Base-by-base conservation (phyloP, 2,329 filamentous ascomycete genomes). In the Chaetomiaceae sp. region DNA sequence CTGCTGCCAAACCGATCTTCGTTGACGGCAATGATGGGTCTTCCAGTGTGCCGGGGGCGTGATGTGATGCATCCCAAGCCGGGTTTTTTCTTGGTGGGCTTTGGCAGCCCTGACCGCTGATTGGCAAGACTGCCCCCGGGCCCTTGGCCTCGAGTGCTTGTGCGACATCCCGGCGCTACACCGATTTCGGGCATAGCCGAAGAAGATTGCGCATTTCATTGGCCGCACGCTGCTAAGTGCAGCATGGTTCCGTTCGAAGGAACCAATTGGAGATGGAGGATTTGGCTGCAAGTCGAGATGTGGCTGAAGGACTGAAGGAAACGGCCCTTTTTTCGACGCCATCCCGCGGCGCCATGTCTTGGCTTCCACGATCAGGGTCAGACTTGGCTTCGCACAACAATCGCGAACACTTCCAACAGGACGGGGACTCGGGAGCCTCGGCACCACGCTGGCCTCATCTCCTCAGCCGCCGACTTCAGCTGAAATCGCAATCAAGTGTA, bases 221-320 rank as follows among this genome's bases (percentile, higher is more conserved):
- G 55, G 53, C 40, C 38, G 39, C 25, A 33, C 17, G 21, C 10
- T 27, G 40, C 34, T n/a, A 9, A 19, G 35, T 31, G 33, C 25
- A 25, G 14, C 16, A 27, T 14, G 39, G 20, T 30, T n/a, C 20
- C 30, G 35, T 35, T 7, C n/a, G n/a, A 5, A 13, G n/a, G 3
- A 13, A 31, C 34, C 38, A 39, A 25, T 40, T 19, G 20, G n/a
- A 27, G 5, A 13, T 34, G 43, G 33, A 30, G 50, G 30, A 48
- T 16, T 16, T n/a, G 21, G 37, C 41, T 49, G 44, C 48, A 48
- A 23, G 47, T 44, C 50, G 51, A 54, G 51, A 54, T 51, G 53
- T 60, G 58, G n/a, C n/a, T n/a, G n/a, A n/a, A n/a, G 58, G 58
- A 56, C 58, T 58, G 53, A 54, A 50, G 48, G 21, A 57, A 60